Percentiles rank a stretch among this genome's conserved stretches.
These are phyloP conservation scores for Phytopythium sindhum DNA, from an alignment of 352 stramenopile genomes.

Conservation along the genomic window DNA sequence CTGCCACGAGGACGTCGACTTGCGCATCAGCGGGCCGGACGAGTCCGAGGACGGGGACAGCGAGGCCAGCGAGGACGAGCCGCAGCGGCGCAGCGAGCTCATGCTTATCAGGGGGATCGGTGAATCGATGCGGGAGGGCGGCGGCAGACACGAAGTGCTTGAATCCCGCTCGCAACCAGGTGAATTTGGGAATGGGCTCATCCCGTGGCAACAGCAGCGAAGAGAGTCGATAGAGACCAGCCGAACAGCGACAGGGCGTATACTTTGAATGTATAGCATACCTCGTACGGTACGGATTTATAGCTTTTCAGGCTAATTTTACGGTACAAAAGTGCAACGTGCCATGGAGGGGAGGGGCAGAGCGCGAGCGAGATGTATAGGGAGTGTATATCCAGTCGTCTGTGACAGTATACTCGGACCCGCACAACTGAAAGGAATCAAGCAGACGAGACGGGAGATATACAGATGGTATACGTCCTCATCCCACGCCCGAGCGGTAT, in stretches of 20 bases:
- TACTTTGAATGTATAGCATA: neutral
- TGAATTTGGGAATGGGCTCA: neutral
- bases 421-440: neutral
- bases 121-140: neutral
- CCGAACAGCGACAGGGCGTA: neutral
- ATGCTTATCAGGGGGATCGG: neutral
- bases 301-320: neutral
- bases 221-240: neutral
- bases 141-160: neutral
- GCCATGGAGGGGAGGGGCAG: neutral
- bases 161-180: neutral
- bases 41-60: neutral
- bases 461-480: too few relatives aligned
- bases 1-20: conserved; percentile 57
- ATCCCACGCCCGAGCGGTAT: too few relatives aligned
- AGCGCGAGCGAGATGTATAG: neutral
- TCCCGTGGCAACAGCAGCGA: neutral
- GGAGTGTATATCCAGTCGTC: neutral
- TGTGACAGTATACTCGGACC: neutral
- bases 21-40: conserved; percentile 28
- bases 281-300: neutral
- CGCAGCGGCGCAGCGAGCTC: neutral
- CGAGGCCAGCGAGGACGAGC: neutral
- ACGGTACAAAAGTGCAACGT: conserved; percentile 6
- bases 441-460: neutral